Base-by-base conservation (phyloP, 2,329 filamentous ascomycete species). In the Exutisphaerella laricina region DNA sequence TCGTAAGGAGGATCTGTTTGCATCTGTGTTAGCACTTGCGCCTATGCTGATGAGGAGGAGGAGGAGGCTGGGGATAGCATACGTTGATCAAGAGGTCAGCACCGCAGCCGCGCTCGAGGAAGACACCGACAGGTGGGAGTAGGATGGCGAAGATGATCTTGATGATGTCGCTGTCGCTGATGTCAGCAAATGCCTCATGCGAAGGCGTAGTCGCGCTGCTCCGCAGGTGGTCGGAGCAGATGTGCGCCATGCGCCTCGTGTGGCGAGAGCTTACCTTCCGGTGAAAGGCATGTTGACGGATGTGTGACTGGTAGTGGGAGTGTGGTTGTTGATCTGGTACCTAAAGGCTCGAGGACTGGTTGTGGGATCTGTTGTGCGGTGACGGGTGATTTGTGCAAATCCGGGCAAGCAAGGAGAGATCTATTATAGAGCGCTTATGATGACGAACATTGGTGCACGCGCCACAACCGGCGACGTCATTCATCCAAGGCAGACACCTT, bases 1-100 rank as follows among this genome's bases (percentile, higher is more conserved):
- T 51, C 30, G 43, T 46, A 5, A 40, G 28, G n/a, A 40, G 38
- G 38, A 40, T 40, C 38, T 40, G 17, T 9, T n/a, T 14, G 17
- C 13, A 12, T n/a, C 18, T 20, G 37, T 30, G 30, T 41, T 23
- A 20, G 26, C 16, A 8, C 10, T n/a, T 8, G 18, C 18, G 17
- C 18, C n/a, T 13, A 23, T 14, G 17, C 12, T 6, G 23, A 7
- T 26, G 23, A 6, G 6, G 12, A 26, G 12, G 6, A 7, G 6
- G 13, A 4, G 33, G 20, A 17, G 32, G 13, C 25, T 88, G 73
- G 59, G 85, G 58, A 87, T 94, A 70, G 94, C 88, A 77, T 69
- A 94, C 86, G 82, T 94, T 94, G 79, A 95, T 94, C 69, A 90
- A 74, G 62, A 95, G 74, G 66, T 94, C 86, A 56, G 82, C 80